phyloP scores from a whole-genome alignment of 805 yeast genomes.

The Zygosaccharomyces kombuchaensis region DNA sequence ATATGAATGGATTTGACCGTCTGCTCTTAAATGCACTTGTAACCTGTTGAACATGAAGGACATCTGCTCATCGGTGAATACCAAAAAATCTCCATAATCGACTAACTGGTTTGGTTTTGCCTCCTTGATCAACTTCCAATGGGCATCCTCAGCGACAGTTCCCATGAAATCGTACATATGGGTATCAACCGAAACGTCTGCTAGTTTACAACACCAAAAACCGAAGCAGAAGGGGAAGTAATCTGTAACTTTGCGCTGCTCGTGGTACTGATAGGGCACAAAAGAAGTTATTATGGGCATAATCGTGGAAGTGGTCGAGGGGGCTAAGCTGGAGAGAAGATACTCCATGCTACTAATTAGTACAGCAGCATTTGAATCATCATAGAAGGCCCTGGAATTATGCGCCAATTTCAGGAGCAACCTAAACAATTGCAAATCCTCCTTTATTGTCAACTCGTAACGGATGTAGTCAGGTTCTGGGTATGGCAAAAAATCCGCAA shows the following conservation, averaged over 20 bases:
- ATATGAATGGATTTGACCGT: constrained; percentile 38
- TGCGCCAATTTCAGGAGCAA: constrained; percentile 50
- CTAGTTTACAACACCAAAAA: constrained; percentile 59
- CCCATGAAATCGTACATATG: constrained; percentile 64
- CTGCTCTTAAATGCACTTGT: constrained; percentile 37
- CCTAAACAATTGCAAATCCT: constrained; percentile 47
- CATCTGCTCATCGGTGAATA: constrained; percentile 61
- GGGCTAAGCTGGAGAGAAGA: constrained; percentile 49
- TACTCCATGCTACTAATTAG: constrained; percentile 49
- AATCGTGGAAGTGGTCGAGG: constrained; percentile 48
- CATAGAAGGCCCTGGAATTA: constrained; percentile 52
- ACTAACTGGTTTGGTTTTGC: background rate
- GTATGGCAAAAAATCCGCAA: constrained; percentile 39
- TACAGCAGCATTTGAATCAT: constrained; percentile 33
- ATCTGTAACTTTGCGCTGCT: constrained; percentile 43
- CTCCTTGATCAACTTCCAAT: constrained; percentile 29
- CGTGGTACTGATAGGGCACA: constrained; percentile 43
- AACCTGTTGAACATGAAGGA: constrained; percentile 55
- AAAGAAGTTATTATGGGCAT: constrained; percentile 50
- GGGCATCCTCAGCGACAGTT: constrained; percentile 48
- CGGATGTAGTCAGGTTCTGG: constrained; percentile 48
- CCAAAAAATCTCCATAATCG: constrained; percentile 49
- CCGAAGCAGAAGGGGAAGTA: constrained; percentile 66
- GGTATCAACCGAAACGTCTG: constrained; percentile 51
- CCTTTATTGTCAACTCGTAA: constrained; percentile 29